Conservation (phyloP, 2,329 filamentous ascomycete species). For the Fusarium tricinctum region DNA sequence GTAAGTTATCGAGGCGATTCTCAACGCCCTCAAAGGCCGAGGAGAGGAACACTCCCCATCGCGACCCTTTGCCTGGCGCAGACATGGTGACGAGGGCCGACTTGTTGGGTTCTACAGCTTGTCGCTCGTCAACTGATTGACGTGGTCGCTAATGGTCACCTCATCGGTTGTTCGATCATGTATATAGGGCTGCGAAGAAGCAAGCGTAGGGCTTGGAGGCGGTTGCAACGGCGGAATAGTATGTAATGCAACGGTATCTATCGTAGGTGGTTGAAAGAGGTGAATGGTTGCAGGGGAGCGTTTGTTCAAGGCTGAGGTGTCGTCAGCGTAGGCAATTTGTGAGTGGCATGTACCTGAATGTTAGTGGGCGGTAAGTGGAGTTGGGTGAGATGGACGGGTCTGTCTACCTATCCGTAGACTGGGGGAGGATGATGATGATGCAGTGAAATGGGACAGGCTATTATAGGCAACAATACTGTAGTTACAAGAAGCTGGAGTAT, state of each 20-base stretch:
- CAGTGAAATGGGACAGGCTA: neutral
- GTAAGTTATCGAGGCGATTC: constrained; percentile 90
- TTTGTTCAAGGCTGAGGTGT: constrained; percentile 37
- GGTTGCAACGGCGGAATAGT: neutral
- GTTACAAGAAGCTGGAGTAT: too few species aligned
- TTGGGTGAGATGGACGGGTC: constrained; percentile 15
- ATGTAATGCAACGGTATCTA: neutral
- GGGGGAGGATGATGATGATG: constrained; percentile 6
- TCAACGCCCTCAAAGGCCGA: constrained; percentile 95
- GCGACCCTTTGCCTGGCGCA: constrained; percentile 65
- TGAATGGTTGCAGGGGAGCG: constrained; percentile 16
- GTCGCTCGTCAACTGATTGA: constrained; percentile 43
- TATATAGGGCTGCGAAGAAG: constrained; percentile 11
- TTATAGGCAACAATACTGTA: neutral
- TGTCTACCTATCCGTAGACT: neutral
- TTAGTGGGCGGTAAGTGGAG: constrained; percentile 22
- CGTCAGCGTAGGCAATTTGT: constrained; percentile 30
- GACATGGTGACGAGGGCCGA: constrained; percentile 57
- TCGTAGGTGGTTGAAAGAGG: constrained; percentile 6
- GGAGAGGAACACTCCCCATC: constrained; percentile 86
- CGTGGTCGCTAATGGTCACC: constrained; percentile 40
- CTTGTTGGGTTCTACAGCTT: constrained; percentile 18
- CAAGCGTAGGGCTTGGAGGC: neutral
- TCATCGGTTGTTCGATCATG: constrained; percentile 32
- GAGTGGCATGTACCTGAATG: constrained; percentile 27